A percentile compares a stretch with the other conserved stretches of the same genome.
Evolutionary conservation across 2,329 filamentous ascomycete species (phyloP).

Genomic region (Colletotrichum chlorophyti): DNA sequence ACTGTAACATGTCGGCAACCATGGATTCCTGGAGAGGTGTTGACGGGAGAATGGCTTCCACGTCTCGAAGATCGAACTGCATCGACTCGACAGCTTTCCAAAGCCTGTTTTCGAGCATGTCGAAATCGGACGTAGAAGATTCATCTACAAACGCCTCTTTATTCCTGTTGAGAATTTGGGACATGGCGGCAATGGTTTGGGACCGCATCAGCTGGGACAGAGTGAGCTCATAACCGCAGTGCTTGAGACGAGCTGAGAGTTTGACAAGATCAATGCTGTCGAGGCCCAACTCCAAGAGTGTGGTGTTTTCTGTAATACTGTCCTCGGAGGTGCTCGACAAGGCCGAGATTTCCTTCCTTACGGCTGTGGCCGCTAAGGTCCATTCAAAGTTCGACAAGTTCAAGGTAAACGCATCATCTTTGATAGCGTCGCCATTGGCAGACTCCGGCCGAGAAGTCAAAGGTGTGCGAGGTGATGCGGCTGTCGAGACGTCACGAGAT

Average conservation of each 20-base stretch:
- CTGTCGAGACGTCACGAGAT: constrained; percentile 19
- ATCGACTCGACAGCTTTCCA: constrained; percentile 42
- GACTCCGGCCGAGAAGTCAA: constrained; percentile 19
- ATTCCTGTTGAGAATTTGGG: constrained; percentile 34
- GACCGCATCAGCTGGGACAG: constrained; percentile 81
- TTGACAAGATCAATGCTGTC: constrained; percentile 95
- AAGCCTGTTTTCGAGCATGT: constrained; percentile 41
- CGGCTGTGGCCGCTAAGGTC: constrained; percentile 55
- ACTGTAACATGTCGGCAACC: constrained; percentile 81
- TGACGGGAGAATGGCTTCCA: constrained; percentile 72
- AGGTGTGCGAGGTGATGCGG: constrained; percentile 16
- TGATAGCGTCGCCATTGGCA: constrained; percentile 5
- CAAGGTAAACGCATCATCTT: background rate
- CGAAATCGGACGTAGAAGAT: constrained; percentile 6
- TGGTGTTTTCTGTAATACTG: constrained; percentile 63
- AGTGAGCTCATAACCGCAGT: constrained; percentile 63
- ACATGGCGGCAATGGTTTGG: constrained; percentile 71
- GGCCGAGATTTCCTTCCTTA: constrained; percentile 68
- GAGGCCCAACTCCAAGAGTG: constrained; percentile 82
- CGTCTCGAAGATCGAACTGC: constrained; percentile 42
- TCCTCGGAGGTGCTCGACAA: constrained; percentile 62
- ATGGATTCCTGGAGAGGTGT: constrained; percentile 89
- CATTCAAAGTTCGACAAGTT: constrained; percentile 56
- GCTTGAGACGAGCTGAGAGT: constrained; percentile 74
- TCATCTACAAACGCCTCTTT: constrained; percentile 15